Conservation (phyloP, 371 early-diverging fungal genomes). For the Mortierella sp. region DNA sequence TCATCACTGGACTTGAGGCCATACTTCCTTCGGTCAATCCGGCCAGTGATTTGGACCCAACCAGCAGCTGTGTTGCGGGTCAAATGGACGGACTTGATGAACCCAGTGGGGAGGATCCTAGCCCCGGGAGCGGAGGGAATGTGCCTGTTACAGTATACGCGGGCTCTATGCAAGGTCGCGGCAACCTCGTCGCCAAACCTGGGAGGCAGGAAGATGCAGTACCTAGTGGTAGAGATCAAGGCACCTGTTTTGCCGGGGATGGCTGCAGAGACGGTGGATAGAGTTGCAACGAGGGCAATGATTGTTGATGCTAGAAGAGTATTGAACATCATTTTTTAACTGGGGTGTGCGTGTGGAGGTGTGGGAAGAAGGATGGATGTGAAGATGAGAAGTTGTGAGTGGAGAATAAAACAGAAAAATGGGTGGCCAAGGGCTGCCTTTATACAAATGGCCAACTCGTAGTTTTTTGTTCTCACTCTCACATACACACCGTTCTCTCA, state of each 20-base stretch:
- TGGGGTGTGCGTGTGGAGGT: background rate
- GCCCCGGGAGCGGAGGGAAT: conserved; percentile 45
- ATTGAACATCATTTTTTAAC: conserved; percentile 15
- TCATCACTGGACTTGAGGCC: conserved; percentile 37
- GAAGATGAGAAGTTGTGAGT: background rate
- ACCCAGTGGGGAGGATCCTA: conserved; percentile 47
- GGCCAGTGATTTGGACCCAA: conserved; percentile 61
- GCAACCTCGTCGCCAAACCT: conserved; percentile 57
- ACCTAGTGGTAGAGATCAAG: conserved; percentile 61
- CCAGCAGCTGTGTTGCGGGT: conserved; percentile 3
- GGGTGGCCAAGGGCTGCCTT: background rate
- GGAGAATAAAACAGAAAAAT: conserved; percentile 5
- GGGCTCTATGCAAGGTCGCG: conserved; percentile 62
- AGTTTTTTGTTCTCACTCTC: background rate
- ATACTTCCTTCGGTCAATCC: conserved; percentile 51
- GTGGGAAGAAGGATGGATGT: background rate
- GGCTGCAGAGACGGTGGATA: background rate
- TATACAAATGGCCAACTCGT: background rate
- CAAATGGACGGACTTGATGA: conserved; percentile 54
- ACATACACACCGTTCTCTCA: background rate
- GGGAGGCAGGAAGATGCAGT: conserved; percentile 69
- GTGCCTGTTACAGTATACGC: conserved; percentile 64
- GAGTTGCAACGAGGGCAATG: background rate
- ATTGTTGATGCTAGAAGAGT: background rate
- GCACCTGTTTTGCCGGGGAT: conserved; percentile 42